Percentiles rank a stretch among this genome's conserved stretches.
These are phyloP conservation scores for Wickerhamomyces sydowiorum DNA, from an alignment of 805 yeast genomes.

Conservation along the genomic window DNA sequence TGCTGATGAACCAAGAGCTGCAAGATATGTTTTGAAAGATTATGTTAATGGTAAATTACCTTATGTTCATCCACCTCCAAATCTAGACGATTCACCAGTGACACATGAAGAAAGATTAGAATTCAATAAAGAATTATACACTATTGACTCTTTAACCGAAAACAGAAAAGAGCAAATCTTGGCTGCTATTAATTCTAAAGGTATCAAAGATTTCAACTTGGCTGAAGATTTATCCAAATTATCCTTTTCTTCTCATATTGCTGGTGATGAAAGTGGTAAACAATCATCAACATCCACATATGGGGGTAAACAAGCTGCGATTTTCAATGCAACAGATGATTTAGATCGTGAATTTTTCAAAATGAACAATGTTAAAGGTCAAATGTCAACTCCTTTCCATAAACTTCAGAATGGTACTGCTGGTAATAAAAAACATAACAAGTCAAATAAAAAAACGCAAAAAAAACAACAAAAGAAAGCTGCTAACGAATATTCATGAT, in stretches of 20 bases:
- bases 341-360: conserved; percentile 83
- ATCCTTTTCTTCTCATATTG: conserved; percentile 76
- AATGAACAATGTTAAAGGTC: conserved; percentile 59
- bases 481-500: conserved; percentile 1
- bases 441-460: conserved; percentile 67
- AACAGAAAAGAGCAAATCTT: conserved; percentile 67
- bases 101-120: conserved; percentile 46
- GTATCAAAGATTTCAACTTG: conserved; percentile 56
- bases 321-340: conserved; percentile 73
- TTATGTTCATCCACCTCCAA: conserved; percentile 87
- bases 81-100: conserved; percentile 46
- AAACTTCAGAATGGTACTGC: conserved; percentile 27
- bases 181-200: conserved; percentile 53
- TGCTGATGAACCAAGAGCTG: conserved; percentile 94
- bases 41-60: conserved; percentile 89
- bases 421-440: conserved; percentile 56
- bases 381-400: conserved; percentile 71
- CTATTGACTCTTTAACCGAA: conserved; percentile 59
- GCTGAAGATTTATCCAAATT: conserved; percentile 63
- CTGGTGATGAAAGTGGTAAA: conserved; percentile 35
- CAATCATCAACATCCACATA: conserved; percentile 52
- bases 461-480: conserved; percentile 27
- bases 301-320: conserved; percentile 81
- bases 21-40: conserved; percentile 88
- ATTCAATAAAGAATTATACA: conserved; percentile 75